Percentiles rank a stretch among this genome's conserved stretches.
These are phyloP conservation scores for Saccharomyces kudriavzevii DNA, from an alignment of 805 yeast species.

Conservation along the genomic window DNA sequence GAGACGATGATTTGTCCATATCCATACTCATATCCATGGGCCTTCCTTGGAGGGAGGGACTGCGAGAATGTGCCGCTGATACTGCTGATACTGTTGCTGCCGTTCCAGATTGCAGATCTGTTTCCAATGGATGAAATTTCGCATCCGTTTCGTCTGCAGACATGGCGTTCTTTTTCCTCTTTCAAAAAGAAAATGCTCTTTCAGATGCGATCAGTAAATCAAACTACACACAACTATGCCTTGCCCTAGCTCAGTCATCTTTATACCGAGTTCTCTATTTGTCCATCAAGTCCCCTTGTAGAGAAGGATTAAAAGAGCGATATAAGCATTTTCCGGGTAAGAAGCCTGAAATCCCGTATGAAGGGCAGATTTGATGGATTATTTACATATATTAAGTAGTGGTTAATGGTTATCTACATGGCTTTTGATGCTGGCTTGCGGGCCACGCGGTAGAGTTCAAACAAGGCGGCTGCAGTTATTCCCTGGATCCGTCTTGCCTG, in stretches of 20 bases:
- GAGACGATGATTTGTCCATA: not conserved
- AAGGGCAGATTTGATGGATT: not conserved
- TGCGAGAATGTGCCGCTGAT: not conserved
- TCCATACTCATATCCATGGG: not conserved
- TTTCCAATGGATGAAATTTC: not conserved
- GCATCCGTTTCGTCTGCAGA: not conserved
- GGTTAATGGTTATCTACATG: not conserved
- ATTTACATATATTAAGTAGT: not conserved
- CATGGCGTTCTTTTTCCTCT: not conserved
- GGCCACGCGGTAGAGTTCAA: constrained; percentile 59
- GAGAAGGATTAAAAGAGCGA: not conserved
- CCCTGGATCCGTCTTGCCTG: constrained; percentile 95
- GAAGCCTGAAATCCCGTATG: too few relatives aligned
- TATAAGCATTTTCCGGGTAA: not conserved
- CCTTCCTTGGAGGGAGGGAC: not conserved
- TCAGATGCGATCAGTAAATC: not conserved
- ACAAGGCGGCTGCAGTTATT: constrained; percentile 85
- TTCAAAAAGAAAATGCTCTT: not conserved
- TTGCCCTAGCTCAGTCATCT: not conserved
- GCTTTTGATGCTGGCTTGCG: constrained; percentile 6
- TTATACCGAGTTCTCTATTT: not conserved
- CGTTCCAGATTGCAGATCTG: not conserved
- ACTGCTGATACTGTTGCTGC: not conserved
- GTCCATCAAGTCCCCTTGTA: not conserved
- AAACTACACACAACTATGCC: not conserved